Base-by-base conservation (phyloP, 2,329 filamentous ascomycete genomes). In the Epichloe glyceriae region DNA sequence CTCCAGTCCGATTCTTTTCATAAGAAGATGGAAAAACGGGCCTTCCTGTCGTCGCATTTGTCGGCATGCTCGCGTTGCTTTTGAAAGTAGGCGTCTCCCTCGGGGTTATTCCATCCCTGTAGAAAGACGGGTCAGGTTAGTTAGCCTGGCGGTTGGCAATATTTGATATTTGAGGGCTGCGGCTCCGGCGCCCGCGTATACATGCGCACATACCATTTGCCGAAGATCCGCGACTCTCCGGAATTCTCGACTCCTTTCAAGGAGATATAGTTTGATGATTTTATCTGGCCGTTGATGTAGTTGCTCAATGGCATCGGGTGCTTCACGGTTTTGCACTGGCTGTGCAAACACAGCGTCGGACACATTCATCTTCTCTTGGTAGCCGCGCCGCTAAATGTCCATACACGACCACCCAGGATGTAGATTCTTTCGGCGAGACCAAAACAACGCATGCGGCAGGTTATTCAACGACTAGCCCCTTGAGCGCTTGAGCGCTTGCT, bases 31-130 rank as follows among this genome's bases (percentile, higher is more conserved):
- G 55, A 75, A 42, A n/a, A 15, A 8, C 12, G 17, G 2, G 47
- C 47, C 39, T 15, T 49, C 3, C 17, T 43, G 6, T 37, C n/a
- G 12, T 42, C 26, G 38, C 39, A 20, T n/a, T 6, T 41, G 19
- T 49, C 47, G 34, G 47, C 47, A 38, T 72, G 10, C 26, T 49
- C 14, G 26, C 6, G 60, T 54, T 73, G 70, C 3, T 58, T 61
- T 46, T 63, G 45, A 57, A 77, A 78, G 53, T 62, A 65, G 0
- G 33, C 47, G 44, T 78, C 72, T 1, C 69, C 74, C 38, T 61
- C 55, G 0, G 65, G 57, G 47, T 66, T 74, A 1, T 67, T 57
- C 70, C 72, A 74, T 19, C 71, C 70, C 73, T 76, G 26, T 1
- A 10, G n/a, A 11, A 47, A 19, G 11, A 5, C 11, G 38, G 30